These are phyloP conservation scores for Flaveria brownii DNA, from an alignment of 129 eudicot species.

Conservation along the genomic window DNA sequence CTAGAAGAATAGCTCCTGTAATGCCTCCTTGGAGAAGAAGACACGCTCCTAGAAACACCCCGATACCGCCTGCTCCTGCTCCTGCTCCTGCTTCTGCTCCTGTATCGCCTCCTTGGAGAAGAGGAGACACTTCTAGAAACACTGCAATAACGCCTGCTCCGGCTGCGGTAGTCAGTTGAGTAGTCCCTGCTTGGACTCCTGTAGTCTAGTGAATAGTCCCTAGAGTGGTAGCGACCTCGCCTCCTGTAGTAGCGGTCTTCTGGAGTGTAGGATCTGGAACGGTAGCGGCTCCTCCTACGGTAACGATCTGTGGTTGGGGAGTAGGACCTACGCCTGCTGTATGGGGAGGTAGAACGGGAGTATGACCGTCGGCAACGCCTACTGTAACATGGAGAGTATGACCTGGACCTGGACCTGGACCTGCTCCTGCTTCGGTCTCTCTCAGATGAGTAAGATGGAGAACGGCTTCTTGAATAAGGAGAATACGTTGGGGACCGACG, in stretches of 20 bases:
- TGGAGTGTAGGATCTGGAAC: slow-evolving; percentile 48
- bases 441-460: slow-evolving; percentile 61
- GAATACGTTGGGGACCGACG: slow-evolving; percentile 67
- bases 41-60: slow-evolving; percentile 59
- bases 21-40: slow-evolving; percentile 53
- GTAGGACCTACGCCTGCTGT: slow-evolving; percentile 46
- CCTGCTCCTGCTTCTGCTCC: slow-evolving; percentile 50
- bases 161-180: slow-evolving; percentile 22
- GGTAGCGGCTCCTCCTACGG: slow-evolving; percentile 31
- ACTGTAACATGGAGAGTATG: slow-evolving; percentile 48
- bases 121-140: slow-evolving; percentile 58
- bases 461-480: slow-evolving; percentile 49
- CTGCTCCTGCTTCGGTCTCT: slow-evolving; percentile 54
- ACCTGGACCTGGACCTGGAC: slow-evolving; percentile 55
- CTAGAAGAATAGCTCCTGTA: slow-evolving; percentile 52
- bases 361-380: slow-evolving; percentile 38
- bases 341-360: slow-evolving; percentile 56
- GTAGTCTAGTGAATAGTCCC: slow-evolving; percentile 45
- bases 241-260: slow-evolving; percentile 42
- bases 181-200: slow-evolving; percentile 20
- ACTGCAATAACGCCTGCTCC: slow-evolving; percentile 39
- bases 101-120: slow-evolving; percentile 48
- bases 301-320: slow-evolving; percentile 43
- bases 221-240: slow-evolving; percentile 2
- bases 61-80: slow-evolving; percentile 44